phyloP scores from a whole-genome alignment of 164 flowering plant species.

The Litsea cubeba region DNA sequence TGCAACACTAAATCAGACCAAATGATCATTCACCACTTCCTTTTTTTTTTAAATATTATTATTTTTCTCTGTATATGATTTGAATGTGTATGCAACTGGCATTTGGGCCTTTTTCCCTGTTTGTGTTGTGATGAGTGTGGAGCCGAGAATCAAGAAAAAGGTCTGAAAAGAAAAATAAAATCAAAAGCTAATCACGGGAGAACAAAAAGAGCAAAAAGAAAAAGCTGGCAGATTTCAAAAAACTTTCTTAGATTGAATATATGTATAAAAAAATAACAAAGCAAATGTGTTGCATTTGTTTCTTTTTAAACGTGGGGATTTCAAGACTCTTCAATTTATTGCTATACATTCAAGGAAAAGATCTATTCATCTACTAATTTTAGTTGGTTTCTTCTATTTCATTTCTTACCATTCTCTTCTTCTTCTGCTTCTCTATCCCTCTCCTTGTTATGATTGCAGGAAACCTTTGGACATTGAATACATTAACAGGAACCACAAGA shows the following conservation, averaged over 20 bases:
- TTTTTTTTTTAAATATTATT: not conserved
- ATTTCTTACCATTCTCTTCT: too few species aligned
- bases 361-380: not conserved
- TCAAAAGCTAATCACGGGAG: not conserved
- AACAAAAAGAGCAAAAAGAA: not conserved
- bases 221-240: conserved; percentile 1
- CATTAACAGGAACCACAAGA: conserved; percentile 1
- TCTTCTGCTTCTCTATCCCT: not conserved
- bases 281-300: not conserved
- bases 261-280: not conserved
- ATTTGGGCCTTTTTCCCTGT: not conserved
- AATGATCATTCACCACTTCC: not conserved
- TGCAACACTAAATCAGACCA: not conserved
- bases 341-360: not conserved
- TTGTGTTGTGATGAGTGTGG: not conserved
- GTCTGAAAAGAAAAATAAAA: too few species aligned
- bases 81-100: not conserved
- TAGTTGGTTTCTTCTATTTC: not conserved
- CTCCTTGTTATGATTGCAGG: conserved; percentile 18
- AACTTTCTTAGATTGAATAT: not conserved
- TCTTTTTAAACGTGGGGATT: not conserved
- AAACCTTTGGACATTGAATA: conserved; percentile 13
- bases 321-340: not conserved
- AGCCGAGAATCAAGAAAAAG: too few species aligned
- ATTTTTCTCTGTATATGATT: not conserved